These are phyloP conservation scores for Parachlorella kessleri DNA, from an alignment of 139 green algal genomes.

Conservation along the genomic window DNA sequence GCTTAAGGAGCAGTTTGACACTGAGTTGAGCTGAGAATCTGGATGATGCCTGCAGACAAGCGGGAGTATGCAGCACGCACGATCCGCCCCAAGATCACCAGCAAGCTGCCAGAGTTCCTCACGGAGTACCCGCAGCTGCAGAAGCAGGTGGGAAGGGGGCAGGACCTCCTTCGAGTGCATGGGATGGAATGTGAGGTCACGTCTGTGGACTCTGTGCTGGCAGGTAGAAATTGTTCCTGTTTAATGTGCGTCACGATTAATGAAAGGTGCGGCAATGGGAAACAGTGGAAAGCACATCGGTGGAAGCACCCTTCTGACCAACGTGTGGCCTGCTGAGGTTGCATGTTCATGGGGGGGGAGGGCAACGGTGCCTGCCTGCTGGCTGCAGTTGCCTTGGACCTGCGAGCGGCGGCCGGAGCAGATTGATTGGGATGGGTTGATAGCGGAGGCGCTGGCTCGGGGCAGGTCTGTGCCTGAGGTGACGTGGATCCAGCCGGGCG, in stretches of 20 bases:
- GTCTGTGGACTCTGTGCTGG: too few relatives aligned
- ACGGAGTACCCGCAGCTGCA: conserved; percentile 51
- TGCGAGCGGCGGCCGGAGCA: conserved; percentile 29
- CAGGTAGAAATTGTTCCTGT: neutral
- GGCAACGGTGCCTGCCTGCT: too few relatives aligned
- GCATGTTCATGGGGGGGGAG: too few relatives aligned
- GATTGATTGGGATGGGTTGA: conserved; percentile 80
- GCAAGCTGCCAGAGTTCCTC: conserved; percentile 86
- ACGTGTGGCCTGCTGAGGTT: too few relatives aligned
- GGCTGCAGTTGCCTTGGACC: too few relatives aligned
- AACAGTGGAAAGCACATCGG: too few relatives aligned
- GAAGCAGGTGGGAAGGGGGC: conserved; percentile 12
- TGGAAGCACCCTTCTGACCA: too few relatives aligned
- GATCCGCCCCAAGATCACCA: conserved; percentile 91
- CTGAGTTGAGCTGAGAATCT: too few relatives aligned
- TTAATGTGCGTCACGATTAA: neutral
- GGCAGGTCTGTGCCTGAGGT: conserved; percentile 85
- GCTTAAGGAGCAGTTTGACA: too few relatives aligned
- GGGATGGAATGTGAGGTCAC: neutral
- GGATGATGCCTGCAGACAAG: conserved; percentile 78
- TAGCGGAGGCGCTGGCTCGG: conserved; percentile 65
- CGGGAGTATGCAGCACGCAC: conserved; percentile 88
- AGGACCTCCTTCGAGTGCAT: neutral
- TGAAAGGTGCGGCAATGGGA: too few relatives aligned
- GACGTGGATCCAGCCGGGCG: conserved; percentile 77